These are phyloP conservation scores for Apiotrichum siamense DNA, from an alignment of 1,284 basidiomycete species.

Conservation along the genomic window DNA sequence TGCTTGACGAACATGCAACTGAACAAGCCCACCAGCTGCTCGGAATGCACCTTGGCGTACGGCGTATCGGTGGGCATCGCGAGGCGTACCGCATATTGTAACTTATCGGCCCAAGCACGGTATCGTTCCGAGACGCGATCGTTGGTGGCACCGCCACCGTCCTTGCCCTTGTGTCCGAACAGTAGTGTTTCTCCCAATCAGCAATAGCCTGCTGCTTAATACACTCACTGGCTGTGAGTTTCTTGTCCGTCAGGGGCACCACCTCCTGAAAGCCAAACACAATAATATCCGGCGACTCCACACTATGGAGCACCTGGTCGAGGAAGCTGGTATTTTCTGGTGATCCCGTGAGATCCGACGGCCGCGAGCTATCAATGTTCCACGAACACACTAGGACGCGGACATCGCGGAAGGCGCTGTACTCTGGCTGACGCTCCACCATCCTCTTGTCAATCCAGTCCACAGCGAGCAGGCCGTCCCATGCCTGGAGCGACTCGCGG, in stretches of 20 bases:
- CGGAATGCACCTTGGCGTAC: conserved; percentile 75
- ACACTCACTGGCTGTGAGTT: conserved; percentile 69
- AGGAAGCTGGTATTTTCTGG: conserved; percentile 67
- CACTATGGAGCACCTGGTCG: conserved; percentile 61
- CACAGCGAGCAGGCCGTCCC: conserved; percentile 80
- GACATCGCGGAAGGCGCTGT: conserved; percentile 71
- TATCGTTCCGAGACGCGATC: conserved; percentile 76
- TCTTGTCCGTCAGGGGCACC: conserved; percentile 85
- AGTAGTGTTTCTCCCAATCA: conserved; percentile 61
- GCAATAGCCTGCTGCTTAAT: neutral
- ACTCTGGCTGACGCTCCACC: conserved; percentile 65
- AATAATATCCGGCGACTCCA: conserved; percentile 77
- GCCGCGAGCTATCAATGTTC: conserved; percentile 87
- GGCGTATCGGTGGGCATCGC: conserved; percentile 62
- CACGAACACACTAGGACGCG: conserved; percentile 80
- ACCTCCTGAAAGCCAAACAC: conserved; percentile 93
- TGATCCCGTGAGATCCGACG: conserved; percentile 61
- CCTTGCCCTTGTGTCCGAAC: conserved; percentile 64
- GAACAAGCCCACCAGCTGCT: conserved; percentile 86
- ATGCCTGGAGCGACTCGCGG: conserved; percentile 71
- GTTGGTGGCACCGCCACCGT: conserved; percentile 26
- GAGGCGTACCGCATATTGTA: conserved; percentile 64
- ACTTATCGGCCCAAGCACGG: conserved; percentile 76
- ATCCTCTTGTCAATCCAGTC: conserved; percentile 83
- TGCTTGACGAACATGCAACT: conserved; percentile 70